Evolutionary conservation across 2,329 filamentous ascomycete genomes (phyloP).

Genomic region (Microdochium paspali): DNA sequence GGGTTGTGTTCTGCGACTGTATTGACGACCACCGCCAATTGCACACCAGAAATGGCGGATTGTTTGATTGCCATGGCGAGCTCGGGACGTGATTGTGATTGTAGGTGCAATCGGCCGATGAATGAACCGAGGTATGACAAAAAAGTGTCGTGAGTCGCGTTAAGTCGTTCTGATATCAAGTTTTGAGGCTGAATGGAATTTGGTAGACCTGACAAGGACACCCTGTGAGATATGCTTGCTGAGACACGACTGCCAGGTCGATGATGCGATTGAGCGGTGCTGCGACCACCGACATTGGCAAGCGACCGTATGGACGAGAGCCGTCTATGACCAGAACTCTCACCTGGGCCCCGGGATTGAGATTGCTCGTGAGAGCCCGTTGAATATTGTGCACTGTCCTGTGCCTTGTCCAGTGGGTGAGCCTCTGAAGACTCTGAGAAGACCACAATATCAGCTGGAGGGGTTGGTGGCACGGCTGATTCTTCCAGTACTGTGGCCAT

Average conservation of each 20-base stretch:
- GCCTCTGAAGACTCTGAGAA: constrained; percentile 27
- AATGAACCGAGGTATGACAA: constrained; percentile 87
- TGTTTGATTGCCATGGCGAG: constrained; percentile 74
- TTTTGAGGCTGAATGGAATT: constrained; percentile 55
- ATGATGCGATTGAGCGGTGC: constrained; percentile 27
- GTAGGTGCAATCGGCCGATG: constrained; percentile 79
- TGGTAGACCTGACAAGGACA: constrained; percentile 65
- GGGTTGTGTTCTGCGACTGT: constrained; percentile 71
- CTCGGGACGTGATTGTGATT: constrained; percentile 83
- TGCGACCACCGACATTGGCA: constrained; percentile 15
- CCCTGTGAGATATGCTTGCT: constrained; percentile 56
- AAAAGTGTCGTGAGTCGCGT: constrained; percentile 75
- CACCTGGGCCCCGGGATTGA: constrained; percentile 18
- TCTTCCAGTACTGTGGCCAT: constrained; percentile 54
- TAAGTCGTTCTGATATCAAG: constrained; percentile 76
- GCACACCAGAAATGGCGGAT: constrained; percentile 71
- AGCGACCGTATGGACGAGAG: constrained; percentile 34
- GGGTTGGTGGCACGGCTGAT: constrained; percentile 49
- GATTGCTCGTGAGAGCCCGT: constrained; percentile 25
- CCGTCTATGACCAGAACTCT: constrained; percentile 22
- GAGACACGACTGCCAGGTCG: constrained; percentile 36
- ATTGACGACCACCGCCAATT: constrained; percentile 71
- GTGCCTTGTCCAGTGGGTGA: constrained; percentile 23
- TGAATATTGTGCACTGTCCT: constrained; percentile 26
- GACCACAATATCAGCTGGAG: constrained; percentile 46